Evolutionary conservation across 495 filamentous ascomycete genomes (phyloP), one percentile per base, ranked within the genome.

Genomic region (Lasiosphaeris hirsuta): DNA sequence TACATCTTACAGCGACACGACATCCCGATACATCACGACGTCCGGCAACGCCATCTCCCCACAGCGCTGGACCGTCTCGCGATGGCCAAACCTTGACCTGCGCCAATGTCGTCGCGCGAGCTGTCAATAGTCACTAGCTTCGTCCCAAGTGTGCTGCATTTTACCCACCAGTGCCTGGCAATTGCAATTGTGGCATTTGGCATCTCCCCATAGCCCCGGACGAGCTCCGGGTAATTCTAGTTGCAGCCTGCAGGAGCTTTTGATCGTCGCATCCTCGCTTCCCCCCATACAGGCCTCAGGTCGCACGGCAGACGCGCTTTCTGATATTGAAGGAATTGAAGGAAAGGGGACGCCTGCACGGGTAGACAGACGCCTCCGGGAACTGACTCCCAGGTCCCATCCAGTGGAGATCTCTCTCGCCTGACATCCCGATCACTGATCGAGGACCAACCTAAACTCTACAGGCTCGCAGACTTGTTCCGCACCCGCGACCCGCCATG

Each of bases 401-500:
- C 41, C 53, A 44, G 53, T 43, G 18, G 52, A 40, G 14, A 41
- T 41, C 42, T 13, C 41, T 36, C 40, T 13, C 18, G 13, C 41
- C 10, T 44, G 13, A 6, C 33, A 15, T 51, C 35, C 49, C n/a
- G 48, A 37, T 51, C 48, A 30, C 53, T 14, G 53, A 55, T 55
- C 53, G 40, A 45, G 23, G 37, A 30, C 23, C 23, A 30, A 30
- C 23, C 17, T 33, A 46, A 35, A 55, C 34, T 55, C 33, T 55
- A 35, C 53, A 45, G 43, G 15, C 43, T 43, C 38, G 41, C 53
- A n/a, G 38, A 19, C 51, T 2, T 30, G 23, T 30, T 30, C 23
- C 23, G 23, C 23, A 30, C 23, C 23, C 30, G 34, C 39, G 8
- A 48, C 42, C 10, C 52, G 45, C 41, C 60, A 72, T 72, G 66